Percentiles rank a stretch among this genome's conserved stretches.
Evolutionary conservation across 192 early-diverging fungal genomes (phyloP).

Genomic region (Backusella psychrophila): DNA sequence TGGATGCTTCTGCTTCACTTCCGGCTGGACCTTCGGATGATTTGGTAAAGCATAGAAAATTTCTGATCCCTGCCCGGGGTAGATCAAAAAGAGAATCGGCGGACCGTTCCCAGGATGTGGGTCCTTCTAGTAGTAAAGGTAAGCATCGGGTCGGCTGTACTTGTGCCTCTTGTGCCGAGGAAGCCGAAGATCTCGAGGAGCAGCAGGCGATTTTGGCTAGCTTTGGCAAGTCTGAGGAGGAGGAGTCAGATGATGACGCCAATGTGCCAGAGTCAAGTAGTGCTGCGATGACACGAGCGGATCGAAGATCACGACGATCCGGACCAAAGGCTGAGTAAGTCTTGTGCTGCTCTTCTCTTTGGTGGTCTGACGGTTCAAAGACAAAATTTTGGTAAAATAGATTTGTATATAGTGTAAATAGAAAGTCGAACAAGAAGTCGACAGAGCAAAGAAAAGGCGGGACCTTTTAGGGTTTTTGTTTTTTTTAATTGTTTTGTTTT

Average conservation of each 20-base stretch:
- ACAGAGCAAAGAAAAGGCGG: background rate
- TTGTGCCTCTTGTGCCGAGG: background rate
- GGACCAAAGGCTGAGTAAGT: background rate
- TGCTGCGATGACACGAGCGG: background rate
- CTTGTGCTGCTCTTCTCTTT: background rate
- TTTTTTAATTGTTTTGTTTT: too few relatives aligned
- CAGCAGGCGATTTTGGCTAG: background rate
- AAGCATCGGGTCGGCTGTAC: background rate
- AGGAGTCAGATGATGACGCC: background rate
- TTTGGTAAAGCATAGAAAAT: background rate
- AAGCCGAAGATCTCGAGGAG: background rate
- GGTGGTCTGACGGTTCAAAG: background rate
- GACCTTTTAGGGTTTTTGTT: too few relatives aligned
- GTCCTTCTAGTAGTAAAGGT: background rate
- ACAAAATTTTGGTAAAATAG: background rate
- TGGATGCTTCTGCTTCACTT: too few relatives aligned
- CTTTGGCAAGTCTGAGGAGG: background rate
- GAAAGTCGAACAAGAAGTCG: background rate
- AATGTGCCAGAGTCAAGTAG: background rate
- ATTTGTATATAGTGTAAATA: background rate
- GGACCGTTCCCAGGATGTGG: background rate
- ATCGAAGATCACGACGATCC: background rate
- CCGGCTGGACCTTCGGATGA: background rate
- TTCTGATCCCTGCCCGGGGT: background rate
- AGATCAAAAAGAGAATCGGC: too few relatives aligned